Conservation (phyloP, 2,329 filamentous ascomycete species). For the Calonectria ilicicola region DNA sequence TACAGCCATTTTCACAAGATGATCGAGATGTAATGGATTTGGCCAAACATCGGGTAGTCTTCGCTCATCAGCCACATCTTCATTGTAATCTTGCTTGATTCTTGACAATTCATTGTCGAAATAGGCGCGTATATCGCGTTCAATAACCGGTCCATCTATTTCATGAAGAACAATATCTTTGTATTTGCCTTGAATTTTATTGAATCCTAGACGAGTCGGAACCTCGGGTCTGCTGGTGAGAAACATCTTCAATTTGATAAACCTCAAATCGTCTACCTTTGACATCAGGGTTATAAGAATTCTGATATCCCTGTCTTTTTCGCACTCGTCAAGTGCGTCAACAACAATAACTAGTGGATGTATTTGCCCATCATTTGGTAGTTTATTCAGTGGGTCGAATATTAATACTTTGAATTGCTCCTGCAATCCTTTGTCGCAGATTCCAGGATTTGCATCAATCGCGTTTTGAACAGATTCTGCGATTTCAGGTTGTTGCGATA, state of each 20-base stretch:
- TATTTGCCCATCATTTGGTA: not conserved
- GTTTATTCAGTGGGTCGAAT: conserved; percentile 45
- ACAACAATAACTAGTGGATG: conserved; percentile 46
- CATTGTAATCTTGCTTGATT: not conserved
- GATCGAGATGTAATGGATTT: not conserved
- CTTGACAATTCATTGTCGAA: not conserved
- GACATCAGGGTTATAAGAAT: conserved; percentile 45
- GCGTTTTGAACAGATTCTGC: not conserved
- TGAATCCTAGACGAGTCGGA: conserved; percentile 52
- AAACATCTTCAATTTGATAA: conserved; percentile 48
- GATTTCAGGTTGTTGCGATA: not conserved
- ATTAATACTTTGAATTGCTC: conserved; percentile 58
- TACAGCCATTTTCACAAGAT: conserved; percentile 16
- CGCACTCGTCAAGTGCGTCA: conserved; percentile 48
- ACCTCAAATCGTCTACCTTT: conserved; percentile 24
- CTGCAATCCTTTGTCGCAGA: conserved; percentile 35
- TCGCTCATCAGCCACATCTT: not conserved
- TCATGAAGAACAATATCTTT: conserved; percentile 50
- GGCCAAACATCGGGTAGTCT: not conserved
- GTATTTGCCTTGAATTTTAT: conserved; percentile 28
- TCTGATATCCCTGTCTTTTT: conserved; percentile 43
- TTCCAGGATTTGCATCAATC: not conserved
- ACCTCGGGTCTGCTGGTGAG: conserved; percentile 57
- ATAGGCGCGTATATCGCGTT: not conserved
- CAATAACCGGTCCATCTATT: conserved; percentile 43